Percentiles rank a stretch among this genome's conserved stretches.
Evolutionary conservation across 2,329 filamentous ascomycete genomes (phyloP).

Genomic region (Epichloe brachyelytri): DNA sequence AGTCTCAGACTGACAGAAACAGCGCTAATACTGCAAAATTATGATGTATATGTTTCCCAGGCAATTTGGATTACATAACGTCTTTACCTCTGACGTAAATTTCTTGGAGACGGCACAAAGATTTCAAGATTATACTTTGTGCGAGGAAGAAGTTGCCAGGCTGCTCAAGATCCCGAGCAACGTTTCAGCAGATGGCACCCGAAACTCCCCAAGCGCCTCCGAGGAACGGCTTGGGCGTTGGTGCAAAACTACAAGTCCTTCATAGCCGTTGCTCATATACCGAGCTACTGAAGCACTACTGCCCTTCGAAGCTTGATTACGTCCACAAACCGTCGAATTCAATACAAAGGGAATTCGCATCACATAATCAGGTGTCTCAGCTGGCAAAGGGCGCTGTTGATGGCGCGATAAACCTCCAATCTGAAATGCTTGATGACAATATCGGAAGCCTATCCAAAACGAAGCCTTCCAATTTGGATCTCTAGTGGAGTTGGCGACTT

Average conservation of each 20-base stretch:
- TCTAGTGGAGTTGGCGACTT: constrained; percentile 56
- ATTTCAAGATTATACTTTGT: constrained; percentile 73
- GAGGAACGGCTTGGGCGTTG: constrained; percentile 46
- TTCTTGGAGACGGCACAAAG: constrained; percentile 52
- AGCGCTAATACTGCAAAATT: constrained; percentile 47
- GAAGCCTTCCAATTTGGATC: constrained; percentile 15
- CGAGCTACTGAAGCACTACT: constrained; percentile 71
- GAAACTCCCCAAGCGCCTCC: constrained; percentile 52
- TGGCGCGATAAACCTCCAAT: background rate
- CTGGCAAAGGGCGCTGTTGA: background rate
- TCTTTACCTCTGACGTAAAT: constrained; percentile 64
- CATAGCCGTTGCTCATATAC: constrained; percentile 68
- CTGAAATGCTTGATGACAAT: background rate
- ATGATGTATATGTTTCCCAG: constrained; percentile 91
- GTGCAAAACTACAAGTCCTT: constrained; percentile 53
- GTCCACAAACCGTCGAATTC: background rate
- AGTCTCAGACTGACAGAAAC: constrained; percentile 1
- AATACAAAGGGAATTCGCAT: background rate
- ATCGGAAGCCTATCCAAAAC: no score
- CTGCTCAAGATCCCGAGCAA: constrained; percentile 10
- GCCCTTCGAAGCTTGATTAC: constrained; percentile 36
- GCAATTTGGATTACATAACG: constrained; percentile 84
- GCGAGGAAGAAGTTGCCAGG: constrained; percentile 64
- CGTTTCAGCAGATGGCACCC: constrained; percentile 9
- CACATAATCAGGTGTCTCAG: background rate